A percentile compares a stretch with the other conserved stretches of the same genome.
phyloP scores from a whole-genome alignment of 345 rosid genomes.

The Lepidium sativum region DNA sequence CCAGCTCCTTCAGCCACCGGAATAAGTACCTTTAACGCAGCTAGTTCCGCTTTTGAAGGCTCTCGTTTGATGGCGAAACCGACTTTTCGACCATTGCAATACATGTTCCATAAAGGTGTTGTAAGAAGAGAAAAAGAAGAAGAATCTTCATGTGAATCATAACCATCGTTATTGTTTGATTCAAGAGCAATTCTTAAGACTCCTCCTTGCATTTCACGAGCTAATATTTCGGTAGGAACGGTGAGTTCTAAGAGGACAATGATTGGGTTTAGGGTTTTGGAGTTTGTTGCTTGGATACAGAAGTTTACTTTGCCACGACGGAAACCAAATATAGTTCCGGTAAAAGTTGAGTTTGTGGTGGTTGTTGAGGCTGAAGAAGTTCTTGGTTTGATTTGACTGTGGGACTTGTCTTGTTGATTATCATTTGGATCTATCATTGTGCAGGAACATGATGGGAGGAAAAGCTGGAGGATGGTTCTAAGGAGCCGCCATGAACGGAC shows the following conservation, averaged over 20 bases:
- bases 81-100: slow-evolving; percentile 58
- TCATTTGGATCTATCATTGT: slow-evolving; percentile 25
- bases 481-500: slow-evolving; percentile 74
- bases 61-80: slow-evolving; percentile 60
- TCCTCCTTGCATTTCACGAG: slow-evolving; percentile 62
- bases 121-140: slow-evolving; percentile 29
- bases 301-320: slow-evolving; percentile 55
- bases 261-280: slow-evolving; percentile 40
- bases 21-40: slow-evolving; percentile 39
- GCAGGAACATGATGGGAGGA: slow-evolving; percentile 53
- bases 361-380: slow-evolving; percentile 17
- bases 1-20: slow-evolving; percentile 63
- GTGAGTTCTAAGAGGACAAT: slow-evolving; percentile 50
- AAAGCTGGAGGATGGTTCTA: slow-evolving; percentile 42
- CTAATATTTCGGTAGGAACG: slow-evolving; percentile 40
- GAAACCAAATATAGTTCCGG: slow-evolving; percentile 57
- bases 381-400: neutral
- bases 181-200: slow-evolving; percentile 53
- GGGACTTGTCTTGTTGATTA: slow-evolving; percentile 12
- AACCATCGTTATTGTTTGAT: slow-evolving; percentile 8
- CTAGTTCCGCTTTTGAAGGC: slow-evolving; percentile 38
- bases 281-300: slow-evolving; percentile 46
- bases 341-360: slow-evolving; percentile 25
- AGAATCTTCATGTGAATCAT: neutral
- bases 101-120: slow-evolving; percentile 53